Evolutionary conservation across 2,329 filamentous ascomycete genomes (phyloP), one percentile per base, ranked within the genome.

Genomic region (Cordyceps cateniannulata): DNA sequence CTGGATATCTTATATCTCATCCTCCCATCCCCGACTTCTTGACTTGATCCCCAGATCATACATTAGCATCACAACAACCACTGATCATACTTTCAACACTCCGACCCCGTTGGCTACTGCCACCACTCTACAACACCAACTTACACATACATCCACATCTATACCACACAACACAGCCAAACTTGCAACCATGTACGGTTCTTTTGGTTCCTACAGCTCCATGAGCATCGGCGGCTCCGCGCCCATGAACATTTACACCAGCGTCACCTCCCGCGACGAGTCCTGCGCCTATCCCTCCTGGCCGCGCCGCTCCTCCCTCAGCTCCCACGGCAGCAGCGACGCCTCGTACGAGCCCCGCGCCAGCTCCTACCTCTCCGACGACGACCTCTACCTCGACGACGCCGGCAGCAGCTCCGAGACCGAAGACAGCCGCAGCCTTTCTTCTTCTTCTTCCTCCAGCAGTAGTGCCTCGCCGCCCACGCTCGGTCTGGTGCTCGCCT

Each of bases 281-380:
- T 72, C 72, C 42, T 85, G 82, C 72, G 83, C 82, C 27, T 85
- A 79, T 65, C 83, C 83, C 29, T 84, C 81, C 25, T 85, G 83
- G 83, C 82, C 82, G 27, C 78, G 81, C 62, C 77, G 82, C 47
- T 75, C 77, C 18, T 82, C 81, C 44, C 77, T 85, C 63, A 75
- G 75, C 56, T 75, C 77, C 20, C 42, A n/a, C n/a, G n/a, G 9
- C 59, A 70, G 75, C 65, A 68, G 69, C 59, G 71, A 72, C 62
- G 71, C 75, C 65, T 68, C 70, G 58, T 70, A 73, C 62, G 72
- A 76, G 65, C 55, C 64, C 51, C 77, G 79, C 62, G 78, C 81
- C 20, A 80, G 80, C 3, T 82, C 82, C 0, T 85, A 79, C 71
- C 77, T 87, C 64, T 85, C 83, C 47, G 85, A 87, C 75, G 85